These are phyloP conservation scores for Annulohypoxylon moriforme DNA, from an alignment of 495 filamentous ascomycete genomes.

Conservation along the genomic window DNA sequence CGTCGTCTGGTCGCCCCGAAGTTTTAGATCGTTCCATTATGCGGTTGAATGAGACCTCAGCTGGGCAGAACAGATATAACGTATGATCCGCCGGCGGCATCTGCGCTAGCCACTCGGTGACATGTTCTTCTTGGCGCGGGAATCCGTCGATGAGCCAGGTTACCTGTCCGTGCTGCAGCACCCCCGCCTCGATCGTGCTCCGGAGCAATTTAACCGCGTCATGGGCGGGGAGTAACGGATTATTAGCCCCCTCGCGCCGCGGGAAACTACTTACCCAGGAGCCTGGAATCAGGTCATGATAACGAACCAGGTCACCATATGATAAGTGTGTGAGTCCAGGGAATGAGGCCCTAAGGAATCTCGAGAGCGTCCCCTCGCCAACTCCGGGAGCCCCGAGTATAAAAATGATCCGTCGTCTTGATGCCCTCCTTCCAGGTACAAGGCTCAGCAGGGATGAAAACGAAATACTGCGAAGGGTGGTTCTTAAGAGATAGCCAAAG, in stretches of 20 bases:
- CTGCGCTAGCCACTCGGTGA: constrained; percentile 11
- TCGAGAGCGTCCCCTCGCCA: constrained; percentile 63
- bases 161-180: constrained; percentile 5
- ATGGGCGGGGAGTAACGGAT: constrained; percentile 16
- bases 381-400: constrained; percentile 67
- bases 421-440: not conserved
- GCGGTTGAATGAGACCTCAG: constrained; percentile 19
- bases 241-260: constrained; percentile 9
- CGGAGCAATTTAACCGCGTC: constrained; percentile 22
- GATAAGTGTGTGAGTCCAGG: constrained; percentile 33
- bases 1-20: constrained; percentile 31
- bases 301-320: constrained; percentile 37
- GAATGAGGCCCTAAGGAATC: constrained; percentile 9
- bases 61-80: constrained; percentile 22
- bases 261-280: constrained; percentile 39
- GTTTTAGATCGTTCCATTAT: constrained; percentile 15
- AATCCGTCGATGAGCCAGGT: constrained; percentile 38
- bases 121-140: constrained; percentile 25
- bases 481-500: not conserved
- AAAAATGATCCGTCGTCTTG: constrained; percentile 46
- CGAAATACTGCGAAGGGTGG: not conserved
- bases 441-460: not conserved
- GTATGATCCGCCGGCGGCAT: constrained; percentile 19
- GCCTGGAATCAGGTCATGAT: constrained; percentile 34
- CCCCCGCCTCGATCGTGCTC: constrained; percentile 22